Evolutionary conservation across 75 land plant species (phyloP).

Genomic region (Pseudotsuga menziesii): DNA sequence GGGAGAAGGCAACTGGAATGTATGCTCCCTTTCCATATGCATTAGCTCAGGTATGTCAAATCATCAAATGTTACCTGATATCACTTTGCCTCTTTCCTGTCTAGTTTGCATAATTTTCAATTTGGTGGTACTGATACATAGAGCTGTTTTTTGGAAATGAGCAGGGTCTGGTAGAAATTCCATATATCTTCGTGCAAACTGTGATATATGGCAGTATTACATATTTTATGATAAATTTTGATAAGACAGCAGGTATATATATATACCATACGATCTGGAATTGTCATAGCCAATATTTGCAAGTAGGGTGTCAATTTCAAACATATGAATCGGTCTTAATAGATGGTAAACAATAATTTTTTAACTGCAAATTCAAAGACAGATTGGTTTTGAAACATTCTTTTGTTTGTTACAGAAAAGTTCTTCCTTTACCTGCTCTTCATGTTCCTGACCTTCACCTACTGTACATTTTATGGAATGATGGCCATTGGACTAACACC

Average conservation of each 20-base stretch:
- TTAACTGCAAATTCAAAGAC: background rate
- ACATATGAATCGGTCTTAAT: background rate
- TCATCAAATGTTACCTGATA: background rate
- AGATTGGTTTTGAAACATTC: background rate
- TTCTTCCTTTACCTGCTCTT: slow-evolving; percentile 53
- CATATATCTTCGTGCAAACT: slow-evolving; percentile 60
- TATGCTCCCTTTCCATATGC: slow-evolving; percentile 69
- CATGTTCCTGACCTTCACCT: slow-evolving; percentile 74
- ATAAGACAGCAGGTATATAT: slow-evolving; percentile 39
- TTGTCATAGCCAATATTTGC: background rate
- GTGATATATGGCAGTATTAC: slow-evolving; percentile 52
- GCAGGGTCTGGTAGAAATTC: slow-evolving; percentile 67
- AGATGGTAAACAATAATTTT: background rate
- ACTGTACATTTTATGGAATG: slow-evolving; percentile 84
- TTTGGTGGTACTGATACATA: too few species aligned
- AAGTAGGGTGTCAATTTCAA: background rate
- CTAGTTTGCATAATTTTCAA: background rate
- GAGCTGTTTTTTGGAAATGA: too few species aligned
- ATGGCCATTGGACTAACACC: slow-evolving; percentile 78
- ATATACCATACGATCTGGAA: background rate
- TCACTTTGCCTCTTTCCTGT: background rate
- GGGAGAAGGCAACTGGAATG: slow-evolving; percentile 74
- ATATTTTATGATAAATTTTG: slow-evolving; percentile 61
- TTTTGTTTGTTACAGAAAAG: slow-evolving; percentile 27
- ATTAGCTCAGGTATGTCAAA: slow-evolving; percentile 42